phyloP scores from a whole-genome alignment of 2,329 filamentous ascomycete species.

The Monilinia laxa region DNA sequence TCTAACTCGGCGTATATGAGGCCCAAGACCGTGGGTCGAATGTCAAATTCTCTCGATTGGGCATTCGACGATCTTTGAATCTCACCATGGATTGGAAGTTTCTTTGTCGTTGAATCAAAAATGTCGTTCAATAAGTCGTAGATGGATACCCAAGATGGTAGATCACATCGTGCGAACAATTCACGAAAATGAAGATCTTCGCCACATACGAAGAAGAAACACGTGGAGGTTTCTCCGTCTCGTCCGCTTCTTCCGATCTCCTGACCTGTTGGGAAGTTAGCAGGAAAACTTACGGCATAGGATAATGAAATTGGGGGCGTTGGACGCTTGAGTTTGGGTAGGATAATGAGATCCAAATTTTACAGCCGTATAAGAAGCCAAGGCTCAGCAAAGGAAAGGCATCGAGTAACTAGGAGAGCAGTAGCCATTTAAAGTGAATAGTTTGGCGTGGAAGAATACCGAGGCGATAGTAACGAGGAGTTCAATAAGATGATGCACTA shows the following conservation, averaged over 20 bases:
- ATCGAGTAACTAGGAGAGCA: not conserved
- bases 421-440: not conserved
- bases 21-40: slow-evolving; percentile 50
- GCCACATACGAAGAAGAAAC: slow-evolving; percentile 57
- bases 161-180: slow-evolving; percentile 58
- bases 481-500: not conserved
- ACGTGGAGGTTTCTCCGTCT: slow-evolving; percentile 53
- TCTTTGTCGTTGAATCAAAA: slow-evolving; percentile 44
- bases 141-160: slow-evolving; percentile 54
- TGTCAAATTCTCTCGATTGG: slow-evolving; percentile 53
- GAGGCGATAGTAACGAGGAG: too few relatives aligned
- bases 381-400: not conserved
- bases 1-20: slow-evolving; percentile 62
- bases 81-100: slow-evolving; percentile 43
- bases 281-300: not conserved
- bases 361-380: not conserved
- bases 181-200: slow-evolving; percentile 59
- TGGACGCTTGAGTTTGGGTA: not conserved
- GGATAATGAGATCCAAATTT: not conserved
- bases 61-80: slow-evolving; percentile 49
- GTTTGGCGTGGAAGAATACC: not conserved
- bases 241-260: slow-evolving; percentile 57
- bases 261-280: slow-evolving; percentile 40
- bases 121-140: slow-evolving; percentile 51
- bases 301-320: not conserved